These are phyloP conservation scores for Mucor racemosus DNA, from an alignment of 371 early-diverging fungal genomes.

Conservation along the genomic window DNA sequence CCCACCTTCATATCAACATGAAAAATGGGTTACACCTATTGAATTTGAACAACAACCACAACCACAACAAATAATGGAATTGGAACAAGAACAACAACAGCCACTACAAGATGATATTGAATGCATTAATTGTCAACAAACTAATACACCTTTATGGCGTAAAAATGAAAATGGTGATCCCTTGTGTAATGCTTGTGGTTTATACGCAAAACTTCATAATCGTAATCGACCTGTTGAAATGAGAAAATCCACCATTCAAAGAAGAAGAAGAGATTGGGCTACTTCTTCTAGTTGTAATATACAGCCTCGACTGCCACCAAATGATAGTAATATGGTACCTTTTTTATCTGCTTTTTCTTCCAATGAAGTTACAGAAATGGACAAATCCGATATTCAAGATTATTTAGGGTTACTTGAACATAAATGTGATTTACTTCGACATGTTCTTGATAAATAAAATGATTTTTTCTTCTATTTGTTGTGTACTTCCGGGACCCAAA, in stretches of 20 bases:
- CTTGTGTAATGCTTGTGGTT: conserved; percentile 92
- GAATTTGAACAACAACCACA: not conserved
- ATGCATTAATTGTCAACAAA: conserved; percentile 85
- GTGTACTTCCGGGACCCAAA: not conserved
- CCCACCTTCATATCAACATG: conserved; percentile 19
- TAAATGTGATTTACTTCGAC: conserved; percentile 18
- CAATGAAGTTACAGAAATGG: conserved; percentile 52
- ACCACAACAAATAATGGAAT: not conserved
- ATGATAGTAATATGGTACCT: not conserved
- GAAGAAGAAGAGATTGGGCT: conserved; percentile 66
- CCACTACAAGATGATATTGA: conserved; percentile 8
- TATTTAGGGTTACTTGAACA: conserved; percentile 32
- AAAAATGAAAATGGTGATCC: conserved; percentile 78
- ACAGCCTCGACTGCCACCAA: no score
- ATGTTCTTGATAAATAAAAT: conserved; percentile 14
- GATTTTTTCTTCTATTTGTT: not conserved
- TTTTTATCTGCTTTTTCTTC: conserved; percentile 1
- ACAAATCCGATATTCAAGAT: conserved; percentile 57
- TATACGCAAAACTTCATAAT: conserved; percentile 85
- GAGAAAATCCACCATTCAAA: conserved; percentile 69
- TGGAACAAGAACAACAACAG: conserved; percentile 9
- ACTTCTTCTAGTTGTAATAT: not conserved
- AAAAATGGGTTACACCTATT: not conserved
- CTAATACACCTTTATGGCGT: conserved; percentile 89
- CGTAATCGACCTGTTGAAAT: conserved; percentile 66